These are phyloP conservation scores for Salix viminalis DNA, from an alignment of 345 rosid species.

Conservation along the genomic window DNA sequence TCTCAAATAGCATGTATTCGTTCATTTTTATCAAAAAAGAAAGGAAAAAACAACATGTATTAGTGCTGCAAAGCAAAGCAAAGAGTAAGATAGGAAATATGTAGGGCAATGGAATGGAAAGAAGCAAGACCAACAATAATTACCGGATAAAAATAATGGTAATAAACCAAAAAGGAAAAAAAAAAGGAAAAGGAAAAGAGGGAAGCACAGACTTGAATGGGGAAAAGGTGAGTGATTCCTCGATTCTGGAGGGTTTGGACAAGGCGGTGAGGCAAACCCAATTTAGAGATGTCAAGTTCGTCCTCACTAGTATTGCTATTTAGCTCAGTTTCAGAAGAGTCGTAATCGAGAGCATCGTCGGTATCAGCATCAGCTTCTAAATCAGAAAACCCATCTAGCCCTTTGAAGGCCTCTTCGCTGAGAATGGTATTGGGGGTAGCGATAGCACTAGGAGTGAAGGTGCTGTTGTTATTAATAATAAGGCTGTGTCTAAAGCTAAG, in stretches of 20 bases:
- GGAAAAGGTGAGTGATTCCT: slow-evolving; percentile 89
- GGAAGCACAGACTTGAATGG: slow-evolving; percentile 61
- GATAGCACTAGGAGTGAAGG: slow-evolving; percentile 45
- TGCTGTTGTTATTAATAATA: slow-evolving; percentile 13
- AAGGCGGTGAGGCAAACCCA: slow-evolving; percentile 71
- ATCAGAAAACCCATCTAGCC: slow-evolving; percentile 40
- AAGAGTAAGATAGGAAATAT: not conserved
- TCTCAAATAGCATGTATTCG: not conserved
- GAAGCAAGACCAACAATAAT: not conserved
- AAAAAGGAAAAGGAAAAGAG: too few relatives aligned
- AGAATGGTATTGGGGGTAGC: slow-evolving; percentile 78
- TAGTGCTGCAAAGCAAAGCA: not conserved
- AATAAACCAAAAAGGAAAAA: not conserved
- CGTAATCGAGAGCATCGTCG: slow-evolving; percentile 21
- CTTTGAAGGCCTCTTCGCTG: slow-evolving; percentile 82
- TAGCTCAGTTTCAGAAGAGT: slow-evolving; percentile 11
- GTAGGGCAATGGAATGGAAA: not conserved
- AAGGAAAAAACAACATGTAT: not conserved
- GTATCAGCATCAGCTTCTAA: slow-evolving; percentile 22
- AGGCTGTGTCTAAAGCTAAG: slow-evolving; percentile 21
- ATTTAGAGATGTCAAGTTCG: slow-evolving; percentile 64
- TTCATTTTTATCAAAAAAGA: too few relatives aligned
- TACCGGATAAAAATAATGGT: not conserved
- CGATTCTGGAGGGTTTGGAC: slow-evolving; percentile 69
- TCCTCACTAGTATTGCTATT: slow-evolving; percentile 21